Evolutionary conservation across 129 eudicot genomes (phyloP), one percentile per base, ranked within the genome.

Genomic region (Pseudognaphalium luteoalbum): DNA sequence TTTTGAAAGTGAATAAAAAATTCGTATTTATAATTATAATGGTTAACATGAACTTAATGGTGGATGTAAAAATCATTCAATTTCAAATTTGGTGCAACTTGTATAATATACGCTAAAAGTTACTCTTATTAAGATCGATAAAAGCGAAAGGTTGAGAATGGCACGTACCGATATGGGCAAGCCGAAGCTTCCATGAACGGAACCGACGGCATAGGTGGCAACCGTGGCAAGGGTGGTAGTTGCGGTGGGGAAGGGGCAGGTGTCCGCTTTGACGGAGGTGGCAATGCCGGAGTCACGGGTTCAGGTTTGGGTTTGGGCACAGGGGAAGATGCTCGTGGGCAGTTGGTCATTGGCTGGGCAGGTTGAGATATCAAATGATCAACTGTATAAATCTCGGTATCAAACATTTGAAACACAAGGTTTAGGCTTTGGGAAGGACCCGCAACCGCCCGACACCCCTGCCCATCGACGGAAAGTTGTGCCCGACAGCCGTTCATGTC

Each of bases 331-430:
- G 87, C 85, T 14, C 67, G 78, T 11, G 89, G 91, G 81, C 99
- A 95, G 77, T 71, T 81, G n/a, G 96, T 42, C 92, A 86, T 85
- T 30, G 99, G 96, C 79, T 91, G 73, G 41, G 94, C 88, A 51
- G 99, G 97, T 82, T 95, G 97, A 60, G 94, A 88, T 60, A 91
- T 75, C 80, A 95, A 78, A 42, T 94, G 92, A 69, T 89, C 82
- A 22, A 85, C 96, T 0, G 87, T 68, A 72, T 87, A 95, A 80
- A 89, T 86, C 37, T 64, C 86, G 64, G 81, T 88, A n/a, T 80
- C 80, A 66, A 95, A 95, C 83, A 91, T 70, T 72, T 82, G 86
- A 77, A 91, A 91, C 89, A 88, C 86, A 2, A 87, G 86, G 41
- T 80, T 87, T 21, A 77, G 54, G 28, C 78, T 57, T 76, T 77